Evolutionary conservation across 129 eudicot genomes (phyloP), one percentile per base, ranked within the genome.

Genomic region (Lactuca sativa): DNA sequence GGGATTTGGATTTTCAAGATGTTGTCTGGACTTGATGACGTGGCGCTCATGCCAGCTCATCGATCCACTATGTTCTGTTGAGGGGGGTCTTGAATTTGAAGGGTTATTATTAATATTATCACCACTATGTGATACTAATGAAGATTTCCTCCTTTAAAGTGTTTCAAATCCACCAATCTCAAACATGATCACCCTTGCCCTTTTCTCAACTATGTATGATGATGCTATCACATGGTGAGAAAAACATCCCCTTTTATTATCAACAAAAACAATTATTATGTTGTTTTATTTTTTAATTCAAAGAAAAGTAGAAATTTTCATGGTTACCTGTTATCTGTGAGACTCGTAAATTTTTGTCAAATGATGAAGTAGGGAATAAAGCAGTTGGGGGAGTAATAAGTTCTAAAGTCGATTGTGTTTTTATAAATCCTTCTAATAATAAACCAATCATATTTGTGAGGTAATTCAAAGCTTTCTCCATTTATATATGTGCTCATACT

Each of bases 371-470:
- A 18, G 1, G 88, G 60, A 83, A 65, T 34, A 93, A 51, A 15
- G 85, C 71, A 16, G 96, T 88, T 21, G 98, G 98, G 38, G 95
- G 78, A 41, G 88, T 81, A 43, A 93, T 83, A 66, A 89, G 79
- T 73, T 86, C 95, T 60, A 86, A 77, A n/a, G 71, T 43, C 68
- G 84, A 85, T 62, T 86, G 95, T 4, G 80, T 17, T 83, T 81
- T 91, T 12, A 93, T 66, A 65, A 83, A 89, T 49, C 98, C 98
- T 85, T 93, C 98, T 64, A 93, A 75, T 52, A 89, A 41, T 49
- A 93, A 77, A 72, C 95, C 90, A 66, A 87, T 79, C 67, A 74
- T 79, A 80, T n/a, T 86, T 81, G 33, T 81, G 87, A 70, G 89
- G 92, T 41, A 93, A 21, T 61, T 93, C 97, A 64, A 93, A 76